A percentile compares a stretch with the other conserved stretches of the same genome.
phyloP scores from a whole-genome alignment of 345 rosid genomes.

The Populus ilicifolia region DNA sequence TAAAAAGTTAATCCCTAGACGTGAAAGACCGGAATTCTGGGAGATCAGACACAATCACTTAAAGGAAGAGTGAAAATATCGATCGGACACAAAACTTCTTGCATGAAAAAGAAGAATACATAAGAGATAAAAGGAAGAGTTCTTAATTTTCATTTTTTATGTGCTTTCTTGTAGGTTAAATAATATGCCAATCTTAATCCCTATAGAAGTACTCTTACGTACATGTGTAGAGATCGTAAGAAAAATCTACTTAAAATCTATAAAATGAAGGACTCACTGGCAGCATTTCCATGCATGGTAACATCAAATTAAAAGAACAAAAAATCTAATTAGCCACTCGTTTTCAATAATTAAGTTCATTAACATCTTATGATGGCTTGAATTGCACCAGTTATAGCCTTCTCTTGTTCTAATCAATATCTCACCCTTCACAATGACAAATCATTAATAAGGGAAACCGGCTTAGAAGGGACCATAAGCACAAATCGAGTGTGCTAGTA shows the following conservation, averaged over 20 bases:
- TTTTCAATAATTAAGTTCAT: no score
- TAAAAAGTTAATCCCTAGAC: slow-evolving; percentile 7
- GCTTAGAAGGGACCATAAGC: no score
- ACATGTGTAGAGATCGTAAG: neutral
- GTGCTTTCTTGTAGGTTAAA: neutral
- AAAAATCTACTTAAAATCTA: neutral
- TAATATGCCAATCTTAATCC: neutral
- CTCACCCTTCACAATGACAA: neutral
- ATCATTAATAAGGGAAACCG: neutral
- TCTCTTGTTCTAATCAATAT: neutral
- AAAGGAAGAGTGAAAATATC: neutral
- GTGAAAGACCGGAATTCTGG: slow-evolving; percentile 32
- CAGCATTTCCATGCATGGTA: neutral
- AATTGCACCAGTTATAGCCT: neutral
- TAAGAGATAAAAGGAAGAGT: neutral
- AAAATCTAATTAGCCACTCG: neutral
- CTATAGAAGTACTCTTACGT: neutral
- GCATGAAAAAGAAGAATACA: neutral
- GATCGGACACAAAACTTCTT: neutral
- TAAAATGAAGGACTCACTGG: no score
- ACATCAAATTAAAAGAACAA: neutral
- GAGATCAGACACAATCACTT: slow-evolving; percentile 15
- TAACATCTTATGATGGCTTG: neutral
- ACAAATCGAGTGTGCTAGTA: neutral
- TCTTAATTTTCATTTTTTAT: neutral